Percentiles rank a stretch among this genome's conserved stretches.
These are phyloP conservation scores for Westerdykella sp. DNA, from an alignment of 2,329 filamentous ascomycete species.

Conservation along the genomic window DNA sequence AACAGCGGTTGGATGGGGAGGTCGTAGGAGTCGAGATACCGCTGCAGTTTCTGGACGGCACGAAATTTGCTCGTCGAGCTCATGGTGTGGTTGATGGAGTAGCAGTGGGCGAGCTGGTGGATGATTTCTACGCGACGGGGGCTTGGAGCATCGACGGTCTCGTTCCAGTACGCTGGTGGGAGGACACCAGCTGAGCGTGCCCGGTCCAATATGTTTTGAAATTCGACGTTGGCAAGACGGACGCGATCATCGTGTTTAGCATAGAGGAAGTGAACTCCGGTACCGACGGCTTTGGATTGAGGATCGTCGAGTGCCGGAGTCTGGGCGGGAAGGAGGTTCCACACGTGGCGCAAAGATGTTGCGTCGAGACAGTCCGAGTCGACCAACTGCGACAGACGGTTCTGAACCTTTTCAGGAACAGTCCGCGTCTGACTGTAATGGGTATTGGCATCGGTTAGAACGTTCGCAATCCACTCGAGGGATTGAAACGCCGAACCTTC, in stretches of 20 bases:
- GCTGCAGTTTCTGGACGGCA: conserved; percentile 23
- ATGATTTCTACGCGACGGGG: conserved; percentile 16
- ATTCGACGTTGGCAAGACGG: conserved; percentile 6
- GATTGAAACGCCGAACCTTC: not conserved
- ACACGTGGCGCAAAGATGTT: not conserved
- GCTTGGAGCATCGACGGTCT: conserved; percentile 9
- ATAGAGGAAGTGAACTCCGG: too few relatives aligned
- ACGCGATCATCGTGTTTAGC: too few relatives aligned
- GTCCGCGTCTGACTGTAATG: not conserved
- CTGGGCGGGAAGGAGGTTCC: not conserved
- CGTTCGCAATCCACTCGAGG: not conserved
- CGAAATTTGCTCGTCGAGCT: conserved; percentile 18
- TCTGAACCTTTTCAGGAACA: not conserved
- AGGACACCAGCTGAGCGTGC: conserved; percentile 19
- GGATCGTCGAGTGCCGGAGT: not conserved
- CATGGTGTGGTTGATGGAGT: conserved; percentile 21
- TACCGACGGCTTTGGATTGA: too few relatives aligned
- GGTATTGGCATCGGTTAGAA: not conserved
- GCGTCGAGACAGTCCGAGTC: not conserved
- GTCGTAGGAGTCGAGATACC: conserved; percentile 16
- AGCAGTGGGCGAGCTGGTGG: conserved; percentile 31
- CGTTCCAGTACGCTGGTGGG: conserved; percentile 17
- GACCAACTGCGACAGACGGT: not conserved
- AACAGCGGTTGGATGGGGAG: conserved; percentile 26
- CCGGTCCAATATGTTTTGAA: conserved; percentile 20